Evolutionary conservation across 2,329 filamentous ascomycete genomes (phyloP).

Genomic region (Epichloe aotearoae): DNA sequence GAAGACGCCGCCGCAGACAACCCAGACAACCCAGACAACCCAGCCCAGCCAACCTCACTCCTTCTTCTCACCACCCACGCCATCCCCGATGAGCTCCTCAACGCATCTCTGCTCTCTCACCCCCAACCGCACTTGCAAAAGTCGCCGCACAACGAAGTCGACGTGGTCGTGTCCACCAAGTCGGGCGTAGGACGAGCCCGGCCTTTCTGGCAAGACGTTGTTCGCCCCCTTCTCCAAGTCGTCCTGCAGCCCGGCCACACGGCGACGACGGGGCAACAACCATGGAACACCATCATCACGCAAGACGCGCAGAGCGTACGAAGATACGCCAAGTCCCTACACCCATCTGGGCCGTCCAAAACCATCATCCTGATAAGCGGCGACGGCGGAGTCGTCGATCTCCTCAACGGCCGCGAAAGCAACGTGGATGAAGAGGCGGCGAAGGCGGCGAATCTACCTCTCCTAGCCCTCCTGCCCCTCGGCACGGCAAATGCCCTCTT

Average conservation of each 20-base stretch:
- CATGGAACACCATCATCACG: slow-evolving; percentile 41
- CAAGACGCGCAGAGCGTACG: slow-evolving; percentile 48
- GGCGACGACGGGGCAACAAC: neutral
- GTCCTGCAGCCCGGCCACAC: slow-evolving; percentile 12
- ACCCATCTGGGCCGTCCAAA: slow-evolving; percentile 10
- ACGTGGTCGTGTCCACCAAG: slow-evolving; percentile 53
- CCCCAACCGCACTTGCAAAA: slow-evolving; percentile 27
- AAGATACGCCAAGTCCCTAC: slow-evolving; percentile 39
- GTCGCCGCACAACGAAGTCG: slow-evolving; percentile 23
- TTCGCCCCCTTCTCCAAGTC: slow-evolving; percentile 41
- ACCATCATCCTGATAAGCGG: slow-evolving; percentile 71
- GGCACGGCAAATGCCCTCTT: slow-evolving; percentile 55
- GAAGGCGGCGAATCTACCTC: slow-evolving; percentile 18
- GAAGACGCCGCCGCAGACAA: slow-evolving; percentile 18
- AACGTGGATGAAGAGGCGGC: neutral
- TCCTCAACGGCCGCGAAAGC: slow-evolving; percentile 48
- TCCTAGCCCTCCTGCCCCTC: slow-evolving; percentile 43
- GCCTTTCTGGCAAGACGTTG: slow-evolving; percentile 38
- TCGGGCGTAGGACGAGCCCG: slow-evolving; percentile 49
- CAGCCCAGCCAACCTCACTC: slow-evolving; percentile 15
- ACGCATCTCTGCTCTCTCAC: slow-evolving; percentile 17
- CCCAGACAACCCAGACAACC: slow-evolving; percentile 7
- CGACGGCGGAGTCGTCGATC: slow-evolving; percentile 74
- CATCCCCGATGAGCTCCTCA: slow-evolving; percentile 23
- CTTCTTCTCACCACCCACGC: slow-evolving; percentile 15